These are phyloP conservation scores for Suillus fuscotomentosus DNA, from an alignment of 768 basidiomycete species.

Conservation along the genomic window DNA sequence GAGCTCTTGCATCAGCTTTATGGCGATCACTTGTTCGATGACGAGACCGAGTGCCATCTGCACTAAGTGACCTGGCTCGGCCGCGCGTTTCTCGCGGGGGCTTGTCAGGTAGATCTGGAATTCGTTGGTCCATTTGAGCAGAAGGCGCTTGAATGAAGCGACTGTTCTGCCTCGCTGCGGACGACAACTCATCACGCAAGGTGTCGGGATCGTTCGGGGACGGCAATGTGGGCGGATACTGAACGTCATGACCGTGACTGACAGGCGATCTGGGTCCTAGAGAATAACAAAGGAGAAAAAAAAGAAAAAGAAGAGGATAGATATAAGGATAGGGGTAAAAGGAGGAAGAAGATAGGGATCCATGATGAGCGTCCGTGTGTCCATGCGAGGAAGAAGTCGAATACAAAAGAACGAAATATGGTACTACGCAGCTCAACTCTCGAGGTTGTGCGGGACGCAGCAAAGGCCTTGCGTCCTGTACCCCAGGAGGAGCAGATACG, in stretches of 20 bases:
- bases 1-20: slow-evolving; percentile 3
- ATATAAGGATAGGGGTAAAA: slow-evolving; percentile 30
- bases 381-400: slow-evolving; percentile 38
- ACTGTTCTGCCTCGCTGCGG: slow-evolving; percentile 13
- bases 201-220: slow-evolving; percentile 17
- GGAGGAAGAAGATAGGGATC: slow-evolving; percentile 32
- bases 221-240: slow-evolving; percentile 18
- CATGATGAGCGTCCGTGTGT: slow-evolving; percentile 42
- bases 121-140: slow-evolving; percentile 12
- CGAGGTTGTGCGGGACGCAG: slow-evolving; percentile 45
- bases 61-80: slow-evolving; percentile 16
- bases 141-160: slow-evolving; percentile 22
- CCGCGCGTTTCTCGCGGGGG: slow-evolving; percentile 17
- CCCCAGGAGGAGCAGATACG: slow-evolving; percentile 38
- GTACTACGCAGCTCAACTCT: slow-evolving; percentile 39
- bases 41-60: slow-evolving; percentile 19
- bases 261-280: slow-evolving; percentile 41
- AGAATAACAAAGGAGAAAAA: slow-evolving; percentile 34
- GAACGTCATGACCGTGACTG: slow-evolving; percentile 29
- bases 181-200: slow-evolving; percentile 9
- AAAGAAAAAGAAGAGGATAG: slow-evolving; percentile 27
- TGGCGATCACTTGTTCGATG: slow-evolving; percentile 15
- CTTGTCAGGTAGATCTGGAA: slow-evolving; percentile 14
- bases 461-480: slow-evolving; percentile 32
- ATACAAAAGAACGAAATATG: slow-evolving; percentile 32